Evolutionary conservation across 202 grass and related monocot genomes (phyloP), one percentile per base, ranked within the genome.

Genomic region (Elaeis oleifera): DNA sequence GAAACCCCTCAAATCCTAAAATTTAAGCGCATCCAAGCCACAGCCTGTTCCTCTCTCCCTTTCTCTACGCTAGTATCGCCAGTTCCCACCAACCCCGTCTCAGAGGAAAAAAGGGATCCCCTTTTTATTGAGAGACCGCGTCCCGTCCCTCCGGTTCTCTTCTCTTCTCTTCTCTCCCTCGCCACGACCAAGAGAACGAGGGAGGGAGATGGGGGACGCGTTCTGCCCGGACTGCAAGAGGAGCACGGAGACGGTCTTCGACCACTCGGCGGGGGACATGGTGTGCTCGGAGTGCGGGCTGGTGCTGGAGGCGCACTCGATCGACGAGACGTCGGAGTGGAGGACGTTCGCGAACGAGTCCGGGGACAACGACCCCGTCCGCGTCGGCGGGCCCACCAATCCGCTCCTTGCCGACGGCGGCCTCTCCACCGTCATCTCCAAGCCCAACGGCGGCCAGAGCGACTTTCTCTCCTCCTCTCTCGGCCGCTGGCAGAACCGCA

Each of bases 321-420:
- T 95, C 70, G 90, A 95, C 71, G 90, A 95, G 76, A 95, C 85
- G 48, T 89, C 82, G 52, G 90, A 95, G 79, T 95, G 90, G 90
- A 70, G 90, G 2, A 86, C 85, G 61, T 95, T 95, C 85, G 90
- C 90, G 62, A 89, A 95, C 76, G 90, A 95, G 73, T 89, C 90
- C 53, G 78, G 31, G 73, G 82, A 89, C 74, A 95, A 95, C 76
- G 90, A 95, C 44, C 85, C 85, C 66, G 82, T 89, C 59, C 90
- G 85, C 7, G 90, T 95, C 51, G 90, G 90, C 13, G 90, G 90
- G 0, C 85, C 85, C 15, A 68, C 74, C 73, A 89, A 95, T 70
- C 90, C 90, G 17, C 73, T 95, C 27, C 79, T 95, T 54, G 83
- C 85, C 26, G 90, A 95, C 60, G 85, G 90, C 1, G 85, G 82